phyloP scores from a whole-genome alignment of 1,139 yeast genomes.

The Blastobotrys serpentis region DNA sequence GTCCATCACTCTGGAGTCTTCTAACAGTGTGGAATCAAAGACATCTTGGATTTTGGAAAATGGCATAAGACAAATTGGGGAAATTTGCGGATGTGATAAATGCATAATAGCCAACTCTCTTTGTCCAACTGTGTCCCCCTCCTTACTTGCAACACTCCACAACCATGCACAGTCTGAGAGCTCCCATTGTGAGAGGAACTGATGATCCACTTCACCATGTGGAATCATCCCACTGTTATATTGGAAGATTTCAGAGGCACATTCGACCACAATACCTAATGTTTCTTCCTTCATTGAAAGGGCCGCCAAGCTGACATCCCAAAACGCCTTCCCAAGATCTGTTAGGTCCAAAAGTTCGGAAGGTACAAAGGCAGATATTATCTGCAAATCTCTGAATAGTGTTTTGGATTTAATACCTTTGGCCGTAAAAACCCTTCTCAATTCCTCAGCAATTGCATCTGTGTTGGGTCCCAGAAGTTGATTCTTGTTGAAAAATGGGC shows the following conservation, averaged over 20 bases:
- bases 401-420: constrained; percentile 34
- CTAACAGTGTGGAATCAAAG: constrained; percentile 30
- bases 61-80: constrained; percentile 31
- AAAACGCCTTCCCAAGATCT: constrained; percentile 39
- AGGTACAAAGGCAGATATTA: constrained; percentile 40
- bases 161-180: constrained; percentile 34
- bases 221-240: constrained; percentile 33
- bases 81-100: constrained; percentile 35
- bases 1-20: constrained; percentile 25
- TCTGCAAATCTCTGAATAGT: constrained; percentile 39
- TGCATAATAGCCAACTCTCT: constrained; percentile 37
- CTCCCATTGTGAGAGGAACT: constrained; percentile 29
- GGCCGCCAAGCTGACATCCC: constrained; percentile 42
- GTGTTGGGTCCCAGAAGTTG: constrained; percentile 30
- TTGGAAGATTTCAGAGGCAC: constrained; percentile 38
- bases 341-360: constrained; percentile 35
- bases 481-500: constrained; percentile 12
- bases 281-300: constrained; percentile 37
- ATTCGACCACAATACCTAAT: constrained; percentile 33
- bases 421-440: constrained; percentile 31
- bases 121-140: constrained; percentile 35
- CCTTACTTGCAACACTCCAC: constrained; percentile 36
- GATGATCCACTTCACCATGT: constrained; percentile 14
- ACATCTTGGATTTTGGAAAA: constrained; percentile 30
- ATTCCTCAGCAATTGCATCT: constrained; percentile 38